Evolutionary conservation across 73 alveolate genomes (phyloP).

Genomic region (Tetrahymena borealis): DNA sequence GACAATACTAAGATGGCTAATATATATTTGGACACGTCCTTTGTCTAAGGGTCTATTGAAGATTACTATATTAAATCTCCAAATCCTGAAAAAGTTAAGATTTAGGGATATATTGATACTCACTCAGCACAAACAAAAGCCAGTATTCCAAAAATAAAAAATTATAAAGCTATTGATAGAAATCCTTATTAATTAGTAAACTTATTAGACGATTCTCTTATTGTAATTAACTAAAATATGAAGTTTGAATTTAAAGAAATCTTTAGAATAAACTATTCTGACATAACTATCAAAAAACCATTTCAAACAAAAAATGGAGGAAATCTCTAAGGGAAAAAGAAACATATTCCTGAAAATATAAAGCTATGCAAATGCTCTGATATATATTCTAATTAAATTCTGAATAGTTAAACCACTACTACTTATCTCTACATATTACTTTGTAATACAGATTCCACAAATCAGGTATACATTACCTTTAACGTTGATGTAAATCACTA

Average conservation of each 20-base stretch:
- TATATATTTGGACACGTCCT: background rate
- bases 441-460: background rate
- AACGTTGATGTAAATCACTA: background rate
- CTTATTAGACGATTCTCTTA: background rate
- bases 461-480: background rate
- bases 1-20: background rate
- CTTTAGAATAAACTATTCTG: background rate
- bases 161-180: background rate
- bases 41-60: background rate
- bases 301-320: background rate
- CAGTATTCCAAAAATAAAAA: too few relatives aligned
- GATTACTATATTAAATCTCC: background rate
- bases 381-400: background rate
- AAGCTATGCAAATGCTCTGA: background rate
- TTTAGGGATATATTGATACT: background rate
- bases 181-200: background rate
- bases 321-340: background rate
- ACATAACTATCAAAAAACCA: background rate
- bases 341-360: background rate
- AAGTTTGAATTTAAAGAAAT: background rate
- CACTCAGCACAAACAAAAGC: background rate
- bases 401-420: background rate
- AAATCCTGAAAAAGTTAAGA: background rate
- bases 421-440: background rate
- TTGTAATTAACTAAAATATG: background rate